Base-by-base conservation (phyloP, 192 early-diverging fungal genomes). In the Entomortierella chlamydospora region DNA sequence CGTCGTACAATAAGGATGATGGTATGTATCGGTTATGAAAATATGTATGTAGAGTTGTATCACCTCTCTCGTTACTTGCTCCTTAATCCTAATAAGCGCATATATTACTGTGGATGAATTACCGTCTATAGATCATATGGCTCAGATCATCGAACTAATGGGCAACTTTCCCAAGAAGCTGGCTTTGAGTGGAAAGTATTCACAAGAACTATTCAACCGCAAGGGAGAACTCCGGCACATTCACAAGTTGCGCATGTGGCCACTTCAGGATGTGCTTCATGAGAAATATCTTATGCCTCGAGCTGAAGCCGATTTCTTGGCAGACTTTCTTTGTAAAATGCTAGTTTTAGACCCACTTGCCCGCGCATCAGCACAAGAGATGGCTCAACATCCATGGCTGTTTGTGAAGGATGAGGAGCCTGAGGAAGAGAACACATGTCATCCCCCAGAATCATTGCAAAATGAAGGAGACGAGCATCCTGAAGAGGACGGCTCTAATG, bases 101-200 rank as follows among this genome's bases (percentile, higher is more conserved):
- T 49, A 22, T 49, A 20, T 30, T 62, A 11, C n/a, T n/a, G n/a
- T n/a, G n/a, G n/a, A n/a, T n/a, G n/a, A n/a, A n/a, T 62, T 8
- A 31, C 10, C n/a, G 0, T 13, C 5, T 43, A 26, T 39, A 95
- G 97, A 99, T 82, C 97, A 99, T 73, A 86, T 99, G 60, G 97
- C 97, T 0, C 97, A 97, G 83, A 99, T 99, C 50, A 92, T 95
- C n/a, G 97, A 99, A 81, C 89, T 97, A 25, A 74, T 99, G 28
- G 97, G 96, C 31, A 87, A 87, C 22, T 93, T 97, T 83, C 92
- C 93, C 1, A 92, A 90, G 69, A 84, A 88, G 47, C 84, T 99
- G 72, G 92, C 95, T 1, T 84, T 95, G 42, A 89, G 86, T 7
- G 97, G 97, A 28, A 94, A 94, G 80, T 96, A 93, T 76, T 92